Base-by-base conservation (phyloP, 2,329 filamentous ascomycete genomes). In the Colletotrichum liriopes region DNA sequence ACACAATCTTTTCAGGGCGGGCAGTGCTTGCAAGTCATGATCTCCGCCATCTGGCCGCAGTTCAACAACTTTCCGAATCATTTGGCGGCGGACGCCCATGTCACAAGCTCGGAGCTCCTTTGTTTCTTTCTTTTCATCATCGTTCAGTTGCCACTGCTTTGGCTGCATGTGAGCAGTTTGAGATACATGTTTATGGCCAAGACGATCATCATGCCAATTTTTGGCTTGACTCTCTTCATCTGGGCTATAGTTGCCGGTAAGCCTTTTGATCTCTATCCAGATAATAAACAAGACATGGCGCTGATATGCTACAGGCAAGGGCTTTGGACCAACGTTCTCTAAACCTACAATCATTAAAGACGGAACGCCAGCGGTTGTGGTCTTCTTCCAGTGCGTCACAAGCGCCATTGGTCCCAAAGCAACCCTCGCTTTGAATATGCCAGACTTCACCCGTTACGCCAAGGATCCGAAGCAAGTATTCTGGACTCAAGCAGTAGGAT, bases 51-150 rank as follows among this genome's bases (percentile, higher is more conserved):
- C 67, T 85, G 83, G 82, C 83, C 84, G 0, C 81, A 79, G 23
- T 84, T 82, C 72, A 74, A 77, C 20, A 78, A 77, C 62, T 79
- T 87, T 20, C 82, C 82, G 5, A 86, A 86, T 67, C 78, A 79
- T 39, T 79, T 87, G 32, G 79, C 83, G 1, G 76, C 76, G 0
- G 79, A 75, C 54, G 81, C 82, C n/a, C 82, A 82, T 71, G 79
- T 79, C 45, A 79, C 79, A 1, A 75, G 68, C 56, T 45, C 68
- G 0, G 68, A 71, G 49, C 26, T 71, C 0, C 11, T 71, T 6
- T 76, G 79, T 49, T 78, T 77, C 37, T 76, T 78, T 35, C 73
- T 79, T 11, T 74, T 79, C 68, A 77, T 80, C 70, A 78, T 77
- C 26, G 73, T 78, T 4, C 64, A 71, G 8, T 75, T 78, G 56